Base-by-base conservation (phyloP, 169 alveolate species). In the Miamiensis avidus region DNA sequence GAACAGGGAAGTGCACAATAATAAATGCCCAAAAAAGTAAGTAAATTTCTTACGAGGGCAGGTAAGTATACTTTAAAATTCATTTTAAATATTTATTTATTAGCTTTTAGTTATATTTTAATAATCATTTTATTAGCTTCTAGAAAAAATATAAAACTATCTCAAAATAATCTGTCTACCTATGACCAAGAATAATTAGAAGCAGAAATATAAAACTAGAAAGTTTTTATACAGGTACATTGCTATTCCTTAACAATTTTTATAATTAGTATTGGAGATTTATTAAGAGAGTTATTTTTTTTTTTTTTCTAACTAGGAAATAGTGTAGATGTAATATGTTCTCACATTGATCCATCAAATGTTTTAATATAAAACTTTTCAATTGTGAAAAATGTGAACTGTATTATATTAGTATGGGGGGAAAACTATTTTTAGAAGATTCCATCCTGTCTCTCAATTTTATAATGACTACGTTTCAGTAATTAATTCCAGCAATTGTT, bases 371-470 rank as follows among this genome's bases (percentile, higher is more conserved):
- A 87, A 29, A 84, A 91, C 34, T 86, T 89, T 84, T 87, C 83
- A 25, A 83, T 91, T n/a, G 89, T 81, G n/a, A 75, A 87, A n/a
- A 90, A 86, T 34, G 91, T 91, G 88, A 89, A 91, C 75, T 89
- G 92, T 32, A 89, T 90, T 74, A 82, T 93, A 4, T 33, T 88
- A 73, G 92, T 91, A 28, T 31, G 34, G 82, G 86, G 76, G 96
- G 91, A 34, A 93, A 90, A n/a, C 82, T 88, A 72, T 85, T 88
- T 77, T 73, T 91, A 78, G 75, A 92, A 33, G 85, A 89, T 31
- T 89, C 89, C 33, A 28, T 87, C 6, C 65, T 92, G 29, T 86
- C 93, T 31, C 77, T 89, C 20, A 89, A 91, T 79, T 92, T 93
- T 29, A 74, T 92, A 25, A 92, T 90, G 0, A 88, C 88, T 29